Evolutionary conservation across 177 flowering plant genomes (phyloP), one percentile per base, ranked within the genome.

Genomic region (Vitis hybrid): DNA sequence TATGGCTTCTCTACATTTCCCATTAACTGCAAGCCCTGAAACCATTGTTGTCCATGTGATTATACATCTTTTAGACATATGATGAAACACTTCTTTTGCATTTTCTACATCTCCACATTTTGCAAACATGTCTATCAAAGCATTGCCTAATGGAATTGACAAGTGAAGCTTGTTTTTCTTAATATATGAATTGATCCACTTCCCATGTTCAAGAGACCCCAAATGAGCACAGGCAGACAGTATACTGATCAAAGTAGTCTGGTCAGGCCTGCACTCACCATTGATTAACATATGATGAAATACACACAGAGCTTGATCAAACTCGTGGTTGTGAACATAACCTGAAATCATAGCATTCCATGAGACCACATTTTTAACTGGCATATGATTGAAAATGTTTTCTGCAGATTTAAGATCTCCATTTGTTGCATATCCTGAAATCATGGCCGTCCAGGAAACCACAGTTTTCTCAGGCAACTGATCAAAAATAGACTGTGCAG

Each of bases 341-440:
- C 88, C 88, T 4, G 90, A 53, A 55, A 88, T 82, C 85, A 86
- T 82, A 26, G 88, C 83, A 71, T 83, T 88, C 87, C 88, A 86
- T 0, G 89, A 77, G 10, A 83, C 76, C 48, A 77, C 78, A 70
- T 78, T 81, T 67, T 80, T 82, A 4, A 64, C 69, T 1, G 84
- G 83, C 86, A 84, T 84, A 60, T 57, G 72, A 73, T 74, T 22
- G 64, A 84, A 87, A 48, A 80, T 63, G 12, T 12, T 7, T 12
- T 64, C 68, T 3, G 87, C 88, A 11, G 81, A 73, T 22, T 49
- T 69, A 19, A 86, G 62, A 66, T 86, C 78, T 10, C 83, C 83
- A 55, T 64, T 61, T 20, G 70, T 65, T 3, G 77, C 45, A 51
- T 81, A 84, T n/a, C 89, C 89, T 7, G 85, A 68, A 55, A 83